Evolutionary conservation across 1,139 yeast species (phyloP), one percentile per base, ranked within the genome.

Genomic region (Blastobotrys aristatus): DNA sequence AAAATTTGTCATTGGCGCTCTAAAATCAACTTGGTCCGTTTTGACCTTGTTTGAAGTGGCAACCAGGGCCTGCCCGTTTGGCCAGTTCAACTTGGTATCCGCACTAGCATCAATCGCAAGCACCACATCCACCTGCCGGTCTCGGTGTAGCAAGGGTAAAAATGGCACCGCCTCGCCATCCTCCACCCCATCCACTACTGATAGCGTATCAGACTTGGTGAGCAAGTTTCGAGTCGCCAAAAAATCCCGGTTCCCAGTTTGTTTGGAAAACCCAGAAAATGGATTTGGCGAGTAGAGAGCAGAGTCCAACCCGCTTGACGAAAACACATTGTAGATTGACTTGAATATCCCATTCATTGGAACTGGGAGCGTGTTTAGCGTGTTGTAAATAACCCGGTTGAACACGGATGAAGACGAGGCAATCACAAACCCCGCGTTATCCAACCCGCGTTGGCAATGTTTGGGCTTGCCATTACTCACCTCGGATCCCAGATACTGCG

Each of bases 101-200:
- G 87, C 92, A n/a, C 89, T 80, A 66, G 84, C 85, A 62, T 89
- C 97, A 61, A 79, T 81, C 0, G 95, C 95, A 64, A 89, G 77
- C 30, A 89, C 75, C 11, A 84, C 79, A 62, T 89, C 97, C 20
- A 88, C 72, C n/a, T 72, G 70, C 61, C 97, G 77, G 40, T 74
- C 75, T 10, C 79, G 76, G 65, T 84, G 92, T 42, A 88, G 65
- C 57, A 88, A 71, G 20, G 97, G 96, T 51, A 76, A 72, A 40
- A 87, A 68, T 8, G 97, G 97, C 27, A 89, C 73, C 57, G 84
- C 84, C 63, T 88, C 92, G 13, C 66, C 66, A 66, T 86, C 96
- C 65, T 84, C 90, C 55, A 96, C 96, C 51, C 96, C 96, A 62
- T 89, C 97, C n/a, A 82, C 90, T 51, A 88, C 71, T 59, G 68